A percentile compares a stretch with the other conserved stretches of the same genome.
Conservation (phyloP, 495 filamentous ascomycete species). For the Rhypophila decipiens region DNA sequence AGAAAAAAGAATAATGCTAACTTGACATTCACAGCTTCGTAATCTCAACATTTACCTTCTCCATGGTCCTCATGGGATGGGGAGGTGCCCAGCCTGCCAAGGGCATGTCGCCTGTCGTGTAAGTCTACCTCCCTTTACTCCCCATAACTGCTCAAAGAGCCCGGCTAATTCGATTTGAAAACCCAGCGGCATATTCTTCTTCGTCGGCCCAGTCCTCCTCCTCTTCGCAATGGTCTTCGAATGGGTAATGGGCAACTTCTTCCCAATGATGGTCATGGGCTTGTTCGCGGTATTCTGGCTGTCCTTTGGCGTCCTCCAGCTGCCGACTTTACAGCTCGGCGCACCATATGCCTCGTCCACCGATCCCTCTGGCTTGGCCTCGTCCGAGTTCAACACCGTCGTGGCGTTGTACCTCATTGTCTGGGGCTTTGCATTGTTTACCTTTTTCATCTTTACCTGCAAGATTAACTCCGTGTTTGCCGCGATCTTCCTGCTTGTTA, state of each 20-base stretch:
- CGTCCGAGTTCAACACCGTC: conserved; percentile 42
- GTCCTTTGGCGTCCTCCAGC: conserved; percentile 46
- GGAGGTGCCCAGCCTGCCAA: conserved; percentile 40
- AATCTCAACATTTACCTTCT: conserved; percentile 40
- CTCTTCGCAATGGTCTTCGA: conserved; percentile 43
- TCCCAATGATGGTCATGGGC: conserved; percentile 52
- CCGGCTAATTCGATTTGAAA: not conserved
- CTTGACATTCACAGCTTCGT: conserved; percentile 35
- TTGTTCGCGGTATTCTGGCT: conserved; percentile 53
- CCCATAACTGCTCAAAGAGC: not conserved
- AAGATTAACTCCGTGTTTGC: conserved; percentile 51
- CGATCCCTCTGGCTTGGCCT: conserved; percentile 37
- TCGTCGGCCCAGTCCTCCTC: conserved; percentile 45
- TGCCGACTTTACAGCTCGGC: conserved; percentile 45
- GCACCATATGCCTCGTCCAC: conserved; percentile 36
- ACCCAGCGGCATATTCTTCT: conserved; percentile 49
- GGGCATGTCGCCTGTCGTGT: conserved; percentile 44
- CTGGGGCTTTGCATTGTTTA: conserved; percentile 52
- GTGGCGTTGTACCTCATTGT: conserved; percentile 47
- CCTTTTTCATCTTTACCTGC: conserved; percentile 49
- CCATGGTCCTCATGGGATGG: conserved; percentile 50
- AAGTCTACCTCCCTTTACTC: conserved; percentile 14
- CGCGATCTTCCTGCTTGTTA: conserved; percentile 45
- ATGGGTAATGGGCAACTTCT: conserved; percentile 50
- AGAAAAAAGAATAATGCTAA: not conserved